Base-by-base conservation (phyloP, 768 basidiomycete genomes). In the Coprinopsis cinerea region DNA sequence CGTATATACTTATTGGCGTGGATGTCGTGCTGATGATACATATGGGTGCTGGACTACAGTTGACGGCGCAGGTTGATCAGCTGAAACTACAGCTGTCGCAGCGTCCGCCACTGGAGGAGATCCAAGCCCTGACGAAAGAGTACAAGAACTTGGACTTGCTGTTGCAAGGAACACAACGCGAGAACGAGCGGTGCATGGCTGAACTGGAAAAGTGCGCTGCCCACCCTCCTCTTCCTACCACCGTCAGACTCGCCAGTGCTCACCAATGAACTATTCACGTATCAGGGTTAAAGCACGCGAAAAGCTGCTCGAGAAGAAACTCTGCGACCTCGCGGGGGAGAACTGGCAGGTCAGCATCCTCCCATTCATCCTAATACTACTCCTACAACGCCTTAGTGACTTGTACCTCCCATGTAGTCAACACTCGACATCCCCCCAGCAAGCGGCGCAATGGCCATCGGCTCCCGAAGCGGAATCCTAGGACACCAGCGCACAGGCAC, bases 151-250 rank as follows among this genome's bases (percentile, higher is more conserved):
- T 90, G 1, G 89, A 90, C 32, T 69, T 92, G 15, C 69, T 92
- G 2, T 65, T 90, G 0, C 79, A 86, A 52, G 89, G 88, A 0
- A 91, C 89, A 0, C 88, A 90, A 55, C 70, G 88, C 44, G 90
- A 92, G 68, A 92, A 92, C 58, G 88, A 91, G 57, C 74, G 84
- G 43, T 85, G 83, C 54, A 91, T 92, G 89, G 73, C 78, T 0
- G 87, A 90, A 51, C 70, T 89, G 2, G 88, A 91, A 49, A 73
- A 83, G 85, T 83, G 49, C 44, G 71, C n/a, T 67, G 17, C 42
- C 13, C 18, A 18, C 18, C 36, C 36, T 39, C 36, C 14, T 40
- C 13, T 45, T 10, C 32, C 25, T 46, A 26, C 50, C 25, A 2
- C n/a, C 23, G 35, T 20, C 26, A 44, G 42, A 30, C 26, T 43